A percentile compares a stretch with the other conserved stretches of the same genome.
phyloP scores from a whole-genome alignment of 2,329 filamentous ascomycete genomes.

The Samsoniella hepiali region DNA sequence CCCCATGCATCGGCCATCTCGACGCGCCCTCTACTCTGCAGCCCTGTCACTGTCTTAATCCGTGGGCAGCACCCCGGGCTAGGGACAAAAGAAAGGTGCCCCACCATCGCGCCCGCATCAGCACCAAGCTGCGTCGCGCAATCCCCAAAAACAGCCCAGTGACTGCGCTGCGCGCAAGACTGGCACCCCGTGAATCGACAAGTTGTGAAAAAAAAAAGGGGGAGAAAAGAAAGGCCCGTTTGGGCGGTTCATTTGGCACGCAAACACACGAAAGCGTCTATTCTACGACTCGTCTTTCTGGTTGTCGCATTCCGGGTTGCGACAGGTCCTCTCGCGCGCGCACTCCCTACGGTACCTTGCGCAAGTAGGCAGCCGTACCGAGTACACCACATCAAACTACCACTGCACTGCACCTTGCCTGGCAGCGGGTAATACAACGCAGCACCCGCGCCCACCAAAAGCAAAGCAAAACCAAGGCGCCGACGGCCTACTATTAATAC shows the following conservation, averaged over 20 bases:
- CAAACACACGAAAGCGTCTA: not conserved
- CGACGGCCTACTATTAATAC: not conserved
- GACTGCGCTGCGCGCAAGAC: not conserved
- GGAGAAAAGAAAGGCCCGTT: not conserved
- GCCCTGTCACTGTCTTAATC: slow-evolving; percentile 11
- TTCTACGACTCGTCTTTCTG: not conserved
- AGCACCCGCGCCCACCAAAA: not conserved
- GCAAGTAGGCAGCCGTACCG: not conserved
- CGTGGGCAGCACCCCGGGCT: not conserved
- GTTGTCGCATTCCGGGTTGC: slow-evolving; percentile 9
- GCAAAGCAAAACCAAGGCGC: not conserved
- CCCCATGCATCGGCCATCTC: slow-evolving; percentile 10
- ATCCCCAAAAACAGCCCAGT: not conserved
- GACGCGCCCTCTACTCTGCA: slow-evolving; percentile 11
- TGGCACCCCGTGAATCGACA: not conserved
- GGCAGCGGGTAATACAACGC: not conserved
- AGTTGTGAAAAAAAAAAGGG: not conserved
- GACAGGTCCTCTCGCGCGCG: not conserved
- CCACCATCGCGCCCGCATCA: slow-evolving; percentile 7
- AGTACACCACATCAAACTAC: not conserved
- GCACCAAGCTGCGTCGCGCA: not conserved
- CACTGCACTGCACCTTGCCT: not conserved
- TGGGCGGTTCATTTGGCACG: not conserved
- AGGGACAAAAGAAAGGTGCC: not conserved
- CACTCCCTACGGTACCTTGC: not conserved